Base-by-base conservation (phyloP, 2,329 filamentous ascomycete genomes). In the Daldinia sp. region DNA sequence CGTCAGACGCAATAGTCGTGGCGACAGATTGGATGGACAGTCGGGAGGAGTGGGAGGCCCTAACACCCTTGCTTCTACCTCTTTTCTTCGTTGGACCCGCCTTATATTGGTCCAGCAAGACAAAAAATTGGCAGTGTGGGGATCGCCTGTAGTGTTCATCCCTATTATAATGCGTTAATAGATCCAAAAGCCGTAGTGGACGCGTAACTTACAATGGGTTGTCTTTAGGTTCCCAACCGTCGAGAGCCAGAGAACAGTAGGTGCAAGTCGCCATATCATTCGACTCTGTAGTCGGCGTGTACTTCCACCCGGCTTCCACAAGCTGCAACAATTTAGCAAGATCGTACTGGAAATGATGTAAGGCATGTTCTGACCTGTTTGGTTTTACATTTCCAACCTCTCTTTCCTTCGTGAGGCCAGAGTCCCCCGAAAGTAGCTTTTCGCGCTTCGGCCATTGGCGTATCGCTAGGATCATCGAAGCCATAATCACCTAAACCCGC, bases 221-320 rank as follows among this genome's bases (percentile, higher is more conserved):
- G 76, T 99, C 95, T 61, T 90, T 89, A 1, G 90, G 90, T 74
- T 98, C 95, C 95, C 96, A 99, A 5, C 93, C 93, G 76, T 98
- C 94, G 9, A 99, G 84, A 9, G 90, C 93, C 13, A 98, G 80
- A 59, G 91, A 87, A 79, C 95, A 99, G 78, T 98, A 97, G 25
- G 91, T 85, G 75, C 95, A 99, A 9, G 91, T 95, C 8, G 92
- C 92, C 79, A 94, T 92, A 76, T 99, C 95, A 68, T 95, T 90
- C 10, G 89, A 92, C 41, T 94, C 93, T 41, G 86, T 80, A 4
- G 87, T 92, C 0, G 95, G 94, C 21, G 93, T 96, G 78, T 94
- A 97, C 74, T 91, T 93, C 94, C 94, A 99, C 9, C 95, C 95
- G 25, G 93, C 92, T 68, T 94, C 92, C 30, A 92, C 92, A 80